Evolutionary conservation across 2,329 filamentous ascomycete species (phyloP).

Genomic region (Tothia fuscella): DNA sequence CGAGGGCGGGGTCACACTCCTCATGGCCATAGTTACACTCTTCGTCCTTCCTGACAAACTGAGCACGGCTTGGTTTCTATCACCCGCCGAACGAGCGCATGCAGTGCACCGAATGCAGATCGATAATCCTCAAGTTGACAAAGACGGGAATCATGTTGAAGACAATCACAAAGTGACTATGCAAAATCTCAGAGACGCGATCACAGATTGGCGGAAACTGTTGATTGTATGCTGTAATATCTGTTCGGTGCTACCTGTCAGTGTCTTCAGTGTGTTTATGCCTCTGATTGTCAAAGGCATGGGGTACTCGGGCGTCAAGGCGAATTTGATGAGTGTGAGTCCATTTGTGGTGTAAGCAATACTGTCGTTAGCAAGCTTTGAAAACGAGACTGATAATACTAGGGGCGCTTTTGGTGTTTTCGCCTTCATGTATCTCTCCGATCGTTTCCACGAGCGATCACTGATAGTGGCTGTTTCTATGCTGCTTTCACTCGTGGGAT

Average conservation of each 20-base stretch:
- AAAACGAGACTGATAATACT: conserved; percentile 23
- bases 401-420: conserved; percentile 39
- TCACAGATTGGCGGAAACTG: conserved; percentile 47
- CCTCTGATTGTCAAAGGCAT: conserved; percentile 48
- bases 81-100: conserved; percentile 32
- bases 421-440: conserved; percentile 35
- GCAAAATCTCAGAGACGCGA: conserved; percentile 38
- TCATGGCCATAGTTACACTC: conserved; percentile 35
- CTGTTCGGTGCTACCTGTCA: conserved; percentile 45
- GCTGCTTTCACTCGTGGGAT: neutral
- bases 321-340: conserved; percentile 53
- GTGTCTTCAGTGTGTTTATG: conserved; percentile 51
- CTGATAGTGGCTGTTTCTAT: conserved; percentile 23
- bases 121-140: conserved; percentile 20
- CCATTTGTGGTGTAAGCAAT: conserved; percentile 27
- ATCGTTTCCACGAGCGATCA: conserved; percentile 34
- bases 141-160: conserved; percentile 1
- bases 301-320: conserved; percentile 34
- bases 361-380: neutral
- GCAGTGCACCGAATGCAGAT: conserved; percentile 34
- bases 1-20: conserved; percentile 36
- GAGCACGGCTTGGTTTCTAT: conserved; percentile 41
- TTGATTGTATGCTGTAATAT: conserved; percentile 51
- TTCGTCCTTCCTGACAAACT: conserved; percentile 38
- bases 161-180: conserved; percentile 27